A percentile compares a stretch with the other conserved stretches of the same genome.
Conservation (phyloP, 2,329 filamentous ascomycete genomes). For the Phyllosticta paracitricarpa region DNA sequence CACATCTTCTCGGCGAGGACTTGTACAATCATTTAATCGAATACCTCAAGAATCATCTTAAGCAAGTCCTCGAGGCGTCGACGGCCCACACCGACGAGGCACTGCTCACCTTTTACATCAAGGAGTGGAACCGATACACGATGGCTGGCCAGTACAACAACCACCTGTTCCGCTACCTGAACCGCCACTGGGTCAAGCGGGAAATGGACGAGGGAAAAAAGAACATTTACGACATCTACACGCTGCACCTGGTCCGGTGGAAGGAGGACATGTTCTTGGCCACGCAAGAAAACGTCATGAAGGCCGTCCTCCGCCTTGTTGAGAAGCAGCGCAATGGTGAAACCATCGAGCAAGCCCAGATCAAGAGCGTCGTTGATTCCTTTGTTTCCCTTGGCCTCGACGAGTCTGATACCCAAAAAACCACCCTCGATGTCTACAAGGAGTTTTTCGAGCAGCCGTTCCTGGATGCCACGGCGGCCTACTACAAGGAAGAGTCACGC, state of each 20-base stretch:
- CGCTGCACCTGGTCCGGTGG: conserved; percentile 91
- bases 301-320: conserved; percentile 83
- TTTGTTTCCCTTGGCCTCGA: conserved; percentile 91
- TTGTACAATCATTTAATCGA: conserved; percentile 84
- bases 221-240: conserved; percentile 96
- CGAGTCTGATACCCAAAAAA: conserved; percentile 85
- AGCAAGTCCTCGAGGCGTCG: conserved; percentile 60
- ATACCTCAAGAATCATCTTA: conserved; percentile 72
- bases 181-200: conserved; percentile 96
- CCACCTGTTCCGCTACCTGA: conserved; percentile 91
- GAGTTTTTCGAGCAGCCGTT: conserved; percentile 90
- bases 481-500: conserved; percentile 87
- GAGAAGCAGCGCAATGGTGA: conserved; percentile 96
- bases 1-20: conserved; percentile 90
- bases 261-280: conserved; percentile 79
- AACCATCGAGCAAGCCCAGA: conserved; percentile 93
- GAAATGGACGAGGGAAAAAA: conserved; percentile 99
- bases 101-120: conserved; percentile 84
- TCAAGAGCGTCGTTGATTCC: conserved; percentile 93
- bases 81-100: conserved; percentile 80
- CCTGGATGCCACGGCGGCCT: conserved; percentile 69
- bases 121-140: conserved; percentile 93
- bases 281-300: conserved; percentile 85
- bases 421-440: conserved; percentile 89
- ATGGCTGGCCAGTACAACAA: conserved; percentile 95